These are phyloP conservation scores for Nicotiana attenuata DNA, from an alignment of 257 asterid species.

Conservation along the genomic window DNA sequence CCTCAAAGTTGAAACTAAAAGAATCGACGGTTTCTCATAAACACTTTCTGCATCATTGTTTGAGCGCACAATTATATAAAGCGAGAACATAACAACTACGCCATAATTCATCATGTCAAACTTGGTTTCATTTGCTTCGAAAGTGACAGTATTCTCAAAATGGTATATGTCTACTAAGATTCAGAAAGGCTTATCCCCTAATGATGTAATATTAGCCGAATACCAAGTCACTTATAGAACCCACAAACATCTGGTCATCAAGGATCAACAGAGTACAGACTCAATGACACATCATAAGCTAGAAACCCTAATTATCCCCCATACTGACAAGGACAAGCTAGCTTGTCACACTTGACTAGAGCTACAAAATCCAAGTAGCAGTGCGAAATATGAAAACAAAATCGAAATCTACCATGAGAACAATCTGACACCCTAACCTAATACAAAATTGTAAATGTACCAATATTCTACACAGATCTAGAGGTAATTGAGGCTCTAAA, in stretches of 20 bases:
- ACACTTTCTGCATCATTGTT: background rate
- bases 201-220: background rate
- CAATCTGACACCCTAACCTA: background rate
- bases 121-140: background rate
- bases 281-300: background rate
- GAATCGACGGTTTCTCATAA: background rate
- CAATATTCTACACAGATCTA: background rate
- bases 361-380: background rate
- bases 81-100: background rate
- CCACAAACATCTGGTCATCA: background rate
- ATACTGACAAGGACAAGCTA: background rate
- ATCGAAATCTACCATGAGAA: background rate
- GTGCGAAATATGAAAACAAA: background rate
- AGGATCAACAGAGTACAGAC: background rate
- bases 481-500: background rate
- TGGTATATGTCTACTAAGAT: background rate
- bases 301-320: background rate
- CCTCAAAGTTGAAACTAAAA: background rate
- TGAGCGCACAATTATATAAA: background rate
- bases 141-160: background rate
- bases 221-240: background rate
- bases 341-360: background rate
- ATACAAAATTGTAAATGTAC: background rate
- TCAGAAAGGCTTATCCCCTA: background rate
- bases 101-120: background rate